Evolutionary conservation across 257 asterid genomes (phyloP), one percentile per base, ranked within the genome.

Genomic region (Fraxinus cuspidata): DNA sequence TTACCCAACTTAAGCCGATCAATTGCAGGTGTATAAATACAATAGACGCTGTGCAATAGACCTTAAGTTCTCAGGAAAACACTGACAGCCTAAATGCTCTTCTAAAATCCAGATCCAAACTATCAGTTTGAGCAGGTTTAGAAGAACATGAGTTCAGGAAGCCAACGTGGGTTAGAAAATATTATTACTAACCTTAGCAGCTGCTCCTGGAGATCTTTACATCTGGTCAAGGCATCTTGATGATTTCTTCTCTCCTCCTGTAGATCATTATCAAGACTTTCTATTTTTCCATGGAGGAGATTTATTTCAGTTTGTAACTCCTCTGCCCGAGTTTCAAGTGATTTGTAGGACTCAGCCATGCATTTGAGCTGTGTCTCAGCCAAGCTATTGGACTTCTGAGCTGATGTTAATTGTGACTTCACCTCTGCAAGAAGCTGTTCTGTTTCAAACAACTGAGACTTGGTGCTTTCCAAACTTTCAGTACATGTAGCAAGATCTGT

Each of bases 311-410:
- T 82, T 81, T 93, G 92, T 47, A 93, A 85, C 70, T 89, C 93
- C 77, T 86, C 96, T 16, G 97, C 88, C 27, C 96, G 91, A 31
- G 87, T 76, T 84, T 93, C 99, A 79, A 93, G 98, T 31, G 90
- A 82, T 42, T 84, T 91, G 87, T 95, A 95, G 3, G 99, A 95
- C 80, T 93, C 98, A 5, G 97, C 96, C 99, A 95, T 95, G 86
- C 99, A 95, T 81, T 91, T 95, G 76, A 95, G 97, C 88, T 95
- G 99, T 38, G 97, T 95, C 86, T 91, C 99, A 70, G 97, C 90
- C 87, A 95, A 88, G 84, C 97, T 84, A 83, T 93, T 91, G 76
- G 88, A 84, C 85, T 85, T 93, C 78, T 90, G 91, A 74, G 96
- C 93, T 37, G 93, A 90, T 66, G 87, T 76, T 79, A 95, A 81